These are phyloP conservation scores for Termitomyces sp. DNA, from an alignment of 768 basidiomycete species.

Conservation along the genomic window DNA sequence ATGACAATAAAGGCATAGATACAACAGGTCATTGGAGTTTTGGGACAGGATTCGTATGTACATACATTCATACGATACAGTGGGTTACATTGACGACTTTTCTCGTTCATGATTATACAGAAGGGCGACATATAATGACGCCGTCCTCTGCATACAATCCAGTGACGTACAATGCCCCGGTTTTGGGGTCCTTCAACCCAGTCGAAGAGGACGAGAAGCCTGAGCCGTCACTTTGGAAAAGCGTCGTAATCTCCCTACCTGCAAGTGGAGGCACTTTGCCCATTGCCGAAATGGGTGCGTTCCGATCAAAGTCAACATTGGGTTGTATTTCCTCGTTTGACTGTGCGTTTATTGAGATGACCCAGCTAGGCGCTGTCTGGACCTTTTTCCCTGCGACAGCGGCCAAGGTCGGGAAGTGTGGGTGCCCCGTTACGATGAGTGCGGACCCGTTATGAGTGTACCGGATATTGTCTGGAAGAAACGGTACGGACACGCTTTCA, in stretches of 20 bases:
- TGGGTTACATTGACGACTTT: background rate
- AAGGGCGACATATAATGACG: conserved; percentile 41
- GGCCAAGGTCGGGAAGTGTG: conserved; percentile 53
- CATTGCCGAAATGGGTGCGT: conserved; percentile 47
- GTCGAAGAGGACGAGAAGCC: conserved; percentile 54
- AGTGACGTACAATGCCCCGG: conserved; percentile 47
- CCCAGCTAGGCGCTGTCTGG: conserved; percentile 55
- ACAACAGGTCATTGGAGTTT: background rate
- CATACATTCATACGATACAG: background rate
- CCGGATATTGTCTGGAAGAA: conserved; percentile 58
- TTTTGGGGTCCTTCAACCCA: conserved; percentile 44
- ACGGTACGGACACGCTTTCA: conserved; percentile 47
- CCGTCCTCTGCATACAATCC: conserved; percentile 59
- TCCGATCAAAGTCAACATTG: conserved; percentile 30
- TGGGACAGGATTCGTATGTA: background rate
- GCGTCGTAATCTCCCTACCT: conserved; percentile 46
- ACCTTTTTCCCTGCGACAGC: conserved; percentile 42
- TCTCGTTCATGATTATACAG: background rate
- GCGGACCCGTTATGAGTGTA: conserved; percentile 41
- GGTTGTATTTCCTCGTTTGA: conserved; percentile 4
- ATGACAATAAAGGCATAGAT: conserved; percentile 1
- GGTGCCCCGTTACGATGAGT: conserved; percentile 64
- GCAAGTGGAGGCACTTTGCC: conserved; percentile 32
- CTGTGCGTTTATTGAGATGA: conserved; percentile 38
- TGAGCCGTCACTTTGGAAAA: conserved; percentile 75